Evolutionary conservation across 371 early-diverging fungal species (phyloP), one percentile per base, ranked within the genome.

Genomic region (Enterocytospora artemiae): DNA sequence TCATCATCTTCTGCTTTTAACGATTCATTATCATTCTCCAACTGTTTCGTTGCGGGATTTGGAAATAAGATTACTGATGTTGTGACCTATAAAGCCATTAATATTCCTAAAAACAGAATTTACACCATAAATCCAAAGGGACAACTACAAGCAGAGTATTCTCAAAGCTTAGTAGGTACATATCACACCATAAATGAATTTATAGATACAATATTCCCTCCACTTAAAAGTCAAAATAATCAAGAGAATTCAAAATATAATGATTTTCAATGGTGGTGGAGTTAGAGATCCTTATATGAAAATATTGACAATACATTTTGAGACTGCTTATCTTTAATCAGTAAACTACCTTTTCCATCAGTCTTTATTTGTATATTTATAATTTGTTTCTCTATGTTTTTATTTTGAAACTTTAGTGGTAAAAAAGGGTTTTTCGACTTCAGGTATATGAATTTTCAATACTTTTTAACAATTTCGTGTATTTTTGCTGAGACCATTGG

Each of bases 51-150:
- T 76, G 93, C 94, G 16, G 97, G 97, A 0, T 97, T 97, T 75
- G 98, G 98, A 31, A 97, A 97, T 71, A 85, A 89, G 48, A 86
- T 88, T 49, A 89, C 89, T 69, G 90, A 89, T 76, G 90, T 92
- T 9, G 81, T 91, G 37, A 88, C 91, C 0, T 96, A 96, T 75
- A 86, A 91, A 59, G 84, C 85, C 49, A 90, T 96, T 33, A 85
- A 87, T 69, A 86, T 97, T 1, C 92, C 94, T 1, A 80, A 84
- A 0, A 87, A 89, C 24, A 83, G 88, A 27, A 96, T 97, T 43
- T 97, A 93, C 74, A 93, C 93, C 5, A 90, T 96, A 59, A 89
- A 94, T 74, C 83, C 88, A 0, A 80, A 84, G 1, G 95, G 97
- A 18, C 88, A 91, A 61, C 77, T 97, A 34, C 86, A 87, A 73